phyloP scores from a whole-genome alignment of 352 stramenopile genomes.

The Globisporangium middletonii region DNA sequence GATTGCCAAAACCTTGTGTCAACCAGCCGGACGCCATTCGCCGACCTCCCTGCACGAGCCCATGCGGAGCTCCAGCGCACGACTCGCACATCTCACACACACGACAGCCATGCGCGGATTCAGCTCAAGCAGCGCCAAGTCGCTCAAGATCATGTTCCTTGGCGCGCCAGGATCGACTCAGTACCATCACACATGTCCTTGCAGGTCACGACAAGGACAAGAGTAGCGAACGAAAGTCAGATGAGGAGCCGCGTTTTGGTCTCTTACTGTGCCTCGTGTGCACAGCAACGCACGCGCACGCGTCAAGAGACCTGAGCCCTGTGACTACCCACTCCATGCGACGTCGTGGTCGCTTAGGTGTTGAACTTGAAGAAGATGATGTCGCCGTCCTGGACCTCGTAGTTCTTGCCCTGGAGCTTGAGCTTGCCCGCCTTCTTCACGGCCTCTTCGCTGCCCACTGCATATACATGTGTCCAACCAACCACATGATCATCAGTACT shows the following conservation, averaged over 20 bases:
- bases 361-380: slow-evolving; percentile 93
- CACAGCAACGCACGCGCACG: too few relatives aligned
- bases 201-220: too few relatives aligned
- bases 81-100: background rate
- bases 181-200: too few relatives aligned
- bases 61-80: slow-evolving; percentile 7
- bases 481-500: background rate
- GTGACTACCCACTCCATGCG: too few relatives aligned
- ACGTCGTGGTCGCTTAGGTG: slow-evolving; percentile 45
- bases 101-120: slow-evolving; percentile 9
- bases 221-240: too few relatives aligned
- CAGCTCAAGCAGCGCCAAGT: slow-evolving; percentile 15
- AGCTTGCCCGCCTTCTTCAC: slow-evolving; percentile 89
- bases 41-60: background rate
- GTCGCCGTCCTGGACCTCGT: slow-evolving; percentile 85
- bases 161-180: slow-evolving; percentile 51
- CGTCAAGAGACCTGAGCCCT: too few relatives aligned
- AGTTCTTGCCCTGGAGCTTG: slow-evolving; percentile 89
- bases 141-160: slow-evolving; percentile 89
- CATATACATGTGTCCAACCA: background rate
- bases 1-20: background rate
- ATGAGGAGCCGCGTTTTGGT: too few relatives aligned
- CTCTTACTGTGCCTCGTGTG: too few relatives aligned
- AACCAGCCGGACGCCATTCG: background rate
- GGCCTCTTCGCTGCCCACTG: slow-evolving; percentile 78